Evolutionary conservation across 441 rosid genomes (phyloP), one percentile per base, ranked within the genome.

Genomic region (Omphalea diandra): DNA sequence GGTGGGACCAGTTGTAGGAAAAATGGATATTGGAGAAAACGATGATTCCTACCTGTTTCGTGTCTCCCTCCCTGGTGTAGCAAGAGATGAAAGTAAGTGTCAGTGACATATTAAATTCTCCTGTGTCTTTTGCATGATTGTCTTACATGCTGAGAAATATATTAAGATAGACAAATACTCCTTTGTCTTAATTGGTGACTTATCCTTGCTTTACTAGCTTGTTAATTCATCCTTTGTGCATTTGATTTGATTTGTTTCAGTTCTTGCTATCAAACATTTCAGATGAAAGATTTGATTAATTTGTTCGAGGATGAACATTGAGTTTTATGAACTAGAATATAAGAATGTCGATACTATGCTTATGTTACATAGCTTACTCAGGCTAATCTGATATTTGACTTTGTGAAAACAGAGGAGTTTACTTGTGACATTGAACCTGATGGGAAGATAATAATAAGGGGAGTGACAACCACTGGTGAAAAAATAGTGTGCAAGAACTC

Each of bases 391-490:
- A 53, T 46, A 7, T 50, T 52, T 61, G 3, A 46, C 43, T 76
- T 73, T 61, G 9, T 40, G 57, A 70, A 31, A 76, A 73, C 85
- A 88, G 97, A 79, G 77, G 90, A 85, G 26, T 94, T 94, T 80
- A 82, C 83, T 55, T 94, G 90, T 50, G 85, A 82, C 38, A 78
- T 94, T 9, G 79, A 82, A 52, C 81, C 90, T 9, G 87, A 86
- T 46, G 96, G 96, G 26, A 87, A 46, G 68, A 76, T 93, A 65
- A 17, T 65, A 31, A 86, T 91, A 65, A 86, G 80, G 73, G 94
- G 98, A 57, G 76, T 85, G 26, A 85, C 91, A n/a, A 87, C 86
- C 2, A 88, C 96, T 0, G 98, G 98, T 15, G 97, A 93, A 78
- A 77, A 73, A 69, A 81, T 78, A 1, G 86, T 93, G 6, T 83